These are phyloP conservation scores for Allium sativum DNA, from an alignment of 106 monocot genomes.

Conservation along the genomic window DNA sequence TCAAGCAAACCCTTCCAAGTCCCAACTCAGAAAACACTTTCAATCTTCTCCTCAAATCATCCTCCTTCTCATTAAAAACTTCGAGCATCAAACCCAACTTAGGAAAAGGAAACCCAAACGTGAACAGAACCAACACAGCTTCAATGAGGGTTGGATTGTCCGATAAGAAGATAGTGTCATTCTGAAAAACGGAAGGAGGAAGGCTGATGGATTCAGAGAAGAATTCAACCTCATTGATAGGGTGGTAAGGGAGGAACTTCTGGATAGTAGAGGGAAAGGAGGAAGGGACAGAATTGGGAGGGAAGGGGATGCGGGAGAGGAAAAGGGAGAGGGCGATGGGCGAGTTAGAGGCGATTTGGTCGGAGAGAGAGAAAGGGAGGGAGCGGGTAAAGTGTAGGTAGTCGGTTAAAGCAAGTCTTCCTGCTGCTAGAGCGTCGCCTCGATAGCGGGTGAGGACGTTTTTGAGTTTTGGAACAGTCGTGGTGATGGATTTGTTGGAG, in stretches of 20 bases:
- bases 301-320: constrained; percentile 44
- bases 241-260: constrained; percentile 2
- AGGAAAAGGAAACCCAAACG: constrained; percentile 64
- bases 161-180: constrained; percentile 31
- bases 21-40: constrained; percentile 25
- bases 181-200: constrained; percentile 21
- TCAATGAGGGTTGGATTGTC: constrained; percentile 42
- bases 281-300: constrained; percentile 41
- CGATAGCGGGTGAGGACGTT: constrained; percentile 44
- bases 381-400: constrained; percentile 71
- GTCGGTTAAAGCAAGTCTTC: constrained; percentile 44
- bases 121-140: constrained; percentile 36
- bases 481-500: neutral
- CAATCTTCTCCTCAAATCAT: constrained; percentile 12
- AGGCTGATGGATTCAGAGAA: constrained; percentile 33
- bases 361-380: constrained; percentile 27
- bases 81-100: constrained; percentile 30
- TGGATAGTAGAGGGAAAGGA: constrained; percentile 19
- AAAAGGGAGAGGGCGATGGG: constrained; percentile 64
- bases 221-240: constrained; percentile 12
- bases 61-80: constrained; percentile 20
- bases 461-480: constrained; percentile 18
- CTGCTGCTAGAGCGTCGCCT: constrained; percentile 27
- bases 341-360: constrained; percentile 41
- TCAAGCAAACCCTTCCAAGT: constrained; percentile 28